Base-by-base conservation (phyloP, 345 rosid species). In the Aethionema arabicum region DNA sequence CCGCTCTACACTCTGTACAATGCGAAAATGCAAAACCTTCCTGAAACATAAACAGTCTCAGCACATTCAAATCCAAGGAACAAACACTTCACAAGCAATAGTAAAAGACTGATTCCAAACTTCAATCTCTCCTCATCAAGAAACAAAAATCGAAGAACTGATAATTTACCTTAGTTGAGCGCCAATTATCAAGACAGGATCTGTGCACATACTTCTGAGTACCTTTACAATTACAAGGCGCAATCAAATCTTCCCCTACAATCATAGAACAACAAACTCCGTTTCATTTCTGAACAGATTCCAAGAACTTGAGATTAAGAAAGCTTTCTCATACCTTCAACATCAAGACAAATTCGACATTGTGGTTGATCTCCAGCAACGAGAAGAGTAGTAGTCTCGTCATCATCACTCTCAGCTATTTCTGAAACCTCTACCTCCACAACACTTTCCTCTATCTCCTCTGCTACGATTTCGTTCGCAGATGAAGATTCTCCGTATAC, bases 11-110 rank as follows among this genome's bases (percentile, higher is more conserved):
- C 73, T 95, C 99, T 56, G 99, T 90, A 78, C 99, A 95, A 76
- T 95, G 99, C 56, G 98, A 85, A 82, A 95, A 95, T 66, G 99
- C 99, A 85, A 90, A 95, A 57, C 99, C 99, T 84, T 95, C 99
- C 99, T 95, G 83, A 55, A 63, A 78, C 50, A 67, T 11, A 47
- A 29, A 38, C 52, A 32, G 15, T 10, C 38, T 59, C 47, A 59
- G 46, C 63, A 42, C 21, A 67, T 47, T 33, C 50, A 30, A 21
- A 54, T 32, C 43, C 33, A 5, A 68, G 39, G 27, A 11, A 50
- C n/a, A 48, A 7, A 52, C 49, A 54, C 31, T 32, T 32, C 11
- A 45, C 15, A 29, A 69, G 27, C 21, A 4, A 50, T 7, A 44
- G 27, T 21, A 21, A 21, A 8, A 5, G 3, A 11, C 44, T 40